These are phyloP conservation scores for Fraxinus velutina DNA, from an alignment of 305 asterid species.

Conservation along the genomic window DNA sequence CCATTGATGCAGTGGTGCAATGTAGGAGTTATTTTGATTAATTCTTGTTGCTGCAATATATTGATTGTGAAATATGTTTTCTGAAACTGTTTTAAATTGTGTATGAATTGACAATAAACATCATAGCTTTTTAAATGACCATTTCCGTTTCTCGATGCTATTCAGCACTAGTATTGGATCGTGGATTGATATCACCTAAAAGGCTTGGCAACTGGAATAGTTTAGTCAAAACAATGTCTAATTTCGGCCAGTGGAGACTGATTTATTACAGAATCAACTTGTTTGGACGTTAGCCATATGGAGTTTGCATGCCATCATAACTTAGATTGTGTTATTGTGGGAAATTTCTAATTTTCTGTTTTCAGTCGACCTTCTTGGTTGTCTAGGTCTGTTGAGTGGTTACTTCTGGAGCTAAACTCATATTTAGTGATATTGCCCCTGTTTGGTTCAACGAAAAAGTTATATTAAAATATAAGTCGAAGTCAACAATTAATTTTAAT, in stretches of 20 bases:
- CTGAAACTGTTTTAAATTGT: slow-evolving; percentile 9
- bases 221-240: not conserved
- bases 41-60: slow-evolving; percentile 22
- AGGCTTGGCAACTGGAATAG: not conserved
- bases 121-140: slow-evolving; percentile 7
- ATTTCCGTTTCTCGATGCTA: not conserved
- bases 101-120: not conserved
- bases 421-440: not conserved
- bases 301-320: not conserved
- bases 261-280: not conserved
- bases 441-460: not conserved
- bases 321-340: not conserved
- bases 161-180: not conserved
- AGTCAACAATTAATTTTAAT: not conserved
- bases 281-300: slow-evolving; percentile 13
- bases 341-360: slow-evolving; percentile 5
- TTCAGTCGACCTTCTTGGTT: slow-evolving; percentile 4
- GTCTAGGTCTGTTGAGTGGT: not conserved
- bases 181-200: not conserved
- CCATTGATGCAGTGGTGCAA: slow-evolving; percentile 4
- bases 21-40: slow-evolving; percentile 18
- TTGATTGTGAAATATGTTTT: slow-evolving; percentile 17
- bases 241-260: not conserved
- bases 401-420: not conserved
- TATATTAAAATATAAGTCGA: not conserved